Conservation (phyloP, 1,284 basidiomycete species). For the Leccinum pachyderme region DNA sequence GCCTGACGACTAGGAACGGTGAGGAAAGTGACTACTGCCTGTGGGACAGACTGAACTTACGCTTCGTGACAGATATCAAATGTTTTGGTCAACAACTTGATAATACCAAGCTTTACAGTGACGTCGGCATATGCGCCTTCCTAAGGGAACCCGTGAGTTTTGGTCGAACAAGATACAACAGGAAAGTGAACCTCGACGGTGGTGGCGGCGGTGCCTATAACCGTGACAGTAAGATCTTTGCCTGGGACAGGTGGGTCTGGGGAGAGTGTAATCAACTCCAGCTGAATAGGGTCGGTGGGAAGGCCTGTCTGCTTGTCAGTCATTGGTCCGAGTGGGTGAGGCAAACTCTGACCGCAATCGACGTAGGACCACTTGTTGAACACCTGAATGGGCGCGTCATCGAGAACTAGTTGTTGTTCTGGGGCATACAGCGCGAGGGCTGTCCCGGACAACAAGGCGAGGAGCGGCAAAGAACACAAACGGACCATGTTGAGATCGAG, state of each 20-base stretch:
- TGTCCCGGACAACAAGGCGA: slow-evolving; percentile 36
- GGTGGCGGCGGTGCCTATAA: slow-evolving; percentile 57
- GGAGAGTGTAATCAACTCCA: slow-evolving; percentile 65
- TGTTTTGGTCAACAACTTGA: slow-evolving; percentile 77
- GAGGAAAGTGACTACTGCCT: slow-evolving; percentile 4
- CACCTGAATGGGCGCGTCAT: slow-evolving; percentile 35
- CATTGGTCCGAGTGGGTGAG: not conserved
- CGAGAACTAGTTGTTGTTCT: slow-evolving; percentile 44
- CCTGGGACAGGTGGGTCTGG: slow-evolving; percentile 88
- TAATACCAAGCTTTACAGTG: slow-evolving; percentile 81
- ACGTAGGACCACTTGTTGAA: slow-evolving; percentile 51
- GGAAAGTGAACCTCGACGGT: slow-evolving; percentile 58
- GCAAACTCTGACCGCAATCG: slow-evolving; percentile 52
- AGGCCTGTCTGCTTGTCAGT: slow-evolving; percentile 40
- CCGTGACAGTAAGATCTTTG: slow-evolving; percentile 78
- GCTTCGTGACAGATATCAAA: slow-evolving; percentile 93
- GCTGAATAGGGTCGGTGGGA: slow-evolving; percentile 47
- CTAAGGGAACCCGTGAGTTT: slow-evolving; percentile 41
- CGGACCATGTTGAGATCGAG: slow-evolving; percentile 41
- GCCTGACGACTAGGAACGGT: slow-evolving; percentile 52
- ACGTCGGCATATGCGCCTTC: slow-evolving; percentile 91
- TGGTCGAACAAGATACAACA: not conserved
- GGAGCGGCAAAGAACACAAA: slow-evolving; percentile 38
- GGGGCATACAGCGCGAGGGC: slow-evolving; percentile 35
- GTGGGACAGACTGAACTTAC: slow-evolving; percentile 49